These are phyloP conservation scores for Aureobasidium sp. DNA, from an alignment of 2,329 filamentous ascomycete species.

Conservation along the genomic window DNA sequence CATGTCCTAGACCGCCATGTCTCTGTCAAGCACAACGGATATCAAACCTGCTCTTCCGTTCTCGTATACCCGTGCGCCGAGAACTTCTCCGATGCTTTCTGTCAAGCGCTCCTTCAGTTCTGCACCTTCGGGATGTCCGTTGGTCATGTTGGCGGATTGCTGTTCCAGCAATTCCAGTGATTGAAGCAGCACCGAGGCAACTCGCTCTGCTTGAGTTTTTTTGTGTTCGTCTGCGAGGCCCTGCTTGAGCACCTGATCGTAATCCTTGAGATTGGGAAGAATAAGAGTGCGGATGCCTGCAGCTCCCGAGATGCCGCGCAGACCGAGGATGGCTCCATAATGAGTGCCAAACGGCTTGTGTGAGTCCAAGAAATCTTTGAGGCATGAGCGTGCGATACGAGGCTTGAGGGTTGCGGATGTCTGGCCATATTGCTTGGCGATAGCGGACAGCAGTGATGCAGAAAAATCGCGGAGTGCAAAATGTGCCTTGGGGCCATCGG, in stretches of 20 bases:
- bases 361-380: conserved; percentile 87
- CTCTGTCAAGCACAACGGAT: conserved; percentile 34
- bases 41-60: conserved; percentile 32
- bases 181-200: conserved; percentile 51
- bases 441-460: conserved; percentile 70
- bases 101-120: conserved; percentile 32
- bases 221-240: conserved; percentile 48
- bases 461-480: conserved; percentile 80
- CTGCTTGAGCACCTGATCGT: conserved; percentile 54
- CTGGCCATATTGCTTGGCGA: conserved; percentile 73
- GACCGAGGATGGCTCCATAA: conserved; percentile 78
- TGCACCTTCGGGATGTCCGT: conserved; percentile 37
- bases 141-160: conserved; percentile 31
- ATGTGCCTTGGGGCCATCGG: conserved; percentile 50
- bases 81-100: conserved; percentile 36
- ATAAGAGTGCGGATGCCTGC: conserved; percentile 59
- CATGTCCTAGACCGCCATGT: conserved; percentile 22
- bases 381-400: conserved; percentile 83
- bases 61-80: conserved; percentile 20
- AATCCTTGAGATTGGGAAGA: conserved; percentile 58
- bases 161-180: conserved; percentile 49
- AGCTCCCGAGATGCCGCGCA: conserved; percentile 67
- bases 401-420: conserved; percentile 77
- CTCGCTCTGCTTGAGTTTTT: conserved; percentile 53
- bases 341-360: conserved; percentile 75